These are phyloP conservation scores for Dissoconium aciculare DNA, from an alignment of 2,329 filamentous ascomycete genomes.

Conservation along the genomic window DNA sequence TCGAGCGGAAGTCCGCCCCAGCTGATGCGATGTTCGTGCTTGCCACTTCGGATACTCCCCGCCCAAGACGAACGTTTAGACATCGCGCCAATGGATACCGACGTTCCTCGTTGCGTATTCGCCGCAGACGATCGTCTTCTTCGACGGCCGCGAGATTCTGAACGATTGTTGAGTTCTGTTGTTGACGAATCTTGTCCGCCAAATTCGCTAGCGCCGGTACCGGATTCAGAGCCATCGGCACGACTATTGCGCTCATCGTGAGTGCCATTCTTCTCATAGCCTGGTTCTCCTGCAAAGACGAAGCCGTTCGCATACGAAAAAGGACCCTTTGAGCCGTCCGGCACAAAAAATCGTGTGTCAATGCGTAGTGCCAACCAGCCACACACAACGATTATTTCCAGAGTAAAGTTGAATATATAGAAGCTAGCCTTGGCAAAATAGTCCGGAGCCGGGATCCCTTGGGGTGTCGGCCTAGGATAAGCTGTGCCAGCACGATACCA, in stretches of 20 bases:
- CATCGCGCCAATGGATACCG: no score
- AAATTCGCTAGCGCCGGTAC: neutral
- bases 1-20: neutral
- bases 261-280: neutral
- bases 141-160: neutral
- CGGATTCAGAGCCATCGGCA: neutral
- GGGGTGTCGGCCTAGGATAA: conserved; percentile 32
- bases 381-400: conserved; percentile 57
- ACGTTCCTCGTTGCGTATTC: neutral
- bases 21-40: neutral
- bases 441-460: conserved; percentile 45
- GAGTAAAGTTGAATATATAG: conserved; percentile 63
- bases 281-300: conserved; percentile 6
- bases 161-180: neutral
- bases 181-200: neutral
- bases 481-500: conserved; percentile 48
- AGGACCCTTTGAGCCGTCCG: conserved; percentile 49
- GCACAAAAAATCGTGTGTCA: conserved; percentile 61
- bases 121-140: neutral
- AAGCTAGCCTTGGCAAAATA: conserved; percentile 59
- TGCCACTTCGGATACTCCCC: neutral
- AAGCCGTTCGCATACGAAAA: conserved; percentile 14
- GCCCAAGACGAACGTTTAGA: neutral
- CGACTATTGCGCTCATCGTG: no score
- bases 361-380: conserved; percentile 53